Evolutionary conservation across 371 early-diverging fungal species (phyloP), one percentile per base, ranked within the genome.

Genomic region (Mucor piriformis): DNA sequence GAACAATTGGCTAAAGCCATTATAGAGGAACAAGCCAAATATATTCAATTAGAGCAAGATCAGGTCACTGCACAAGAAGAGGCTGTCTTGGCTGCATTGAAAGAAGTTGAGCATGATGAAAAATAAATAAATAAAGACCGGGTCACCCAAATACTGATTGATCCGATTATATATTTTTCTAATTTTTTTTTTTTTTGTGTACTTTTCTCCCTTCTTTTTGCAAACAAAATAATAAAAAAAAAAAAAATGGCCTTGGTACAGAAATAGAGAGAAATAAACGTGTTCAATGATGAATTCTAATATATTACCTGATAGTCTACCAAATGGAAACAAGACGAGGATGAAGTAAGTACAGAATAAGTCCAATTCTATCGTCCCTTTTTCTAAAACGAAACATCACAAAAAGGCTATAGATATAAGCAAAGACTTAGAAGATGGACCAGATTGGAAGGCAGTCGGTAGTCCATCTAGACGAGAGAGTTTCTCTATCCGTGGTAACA

Each of bases 381-480:
- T n/a, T n/a, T n/a, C n/a, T 40, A 40, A 40, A n/a, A 38, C 37
- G 18, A 13, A 29, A 10, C 23, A 32, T 8, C 20, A 27, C 18
- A 48, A 48, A 38, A 18, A 59, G 59, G 59, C 59, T 1, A 59
- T 59, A 51, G 59, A 43, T 8, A 51, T 51, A 21, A n/a, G 13
- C 1, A 59, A 52, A 25, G 42, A 34, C 1, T 21, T 27, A 15
- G 48, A 53, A 23, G 48, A 53, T 2, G 66, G 60, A 20, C 50
- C 40, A 4, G 55, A 40, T 40, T 66, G 67, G 63, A 67, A 66
- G 46, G 49, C 47, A 44, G 67, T 70, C 2, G 66, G 70, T 21
- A 70, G 61, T 46, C 69, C 57, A 27, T 64, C 69, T 21, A 43
- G 69, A 47, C 53, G 58, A 50, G 65, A 50, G 20, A 69, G 69